phyloP scores from a whole-genome alignment of 306 rosid genomes.

The Alnus rubra region DNA sequence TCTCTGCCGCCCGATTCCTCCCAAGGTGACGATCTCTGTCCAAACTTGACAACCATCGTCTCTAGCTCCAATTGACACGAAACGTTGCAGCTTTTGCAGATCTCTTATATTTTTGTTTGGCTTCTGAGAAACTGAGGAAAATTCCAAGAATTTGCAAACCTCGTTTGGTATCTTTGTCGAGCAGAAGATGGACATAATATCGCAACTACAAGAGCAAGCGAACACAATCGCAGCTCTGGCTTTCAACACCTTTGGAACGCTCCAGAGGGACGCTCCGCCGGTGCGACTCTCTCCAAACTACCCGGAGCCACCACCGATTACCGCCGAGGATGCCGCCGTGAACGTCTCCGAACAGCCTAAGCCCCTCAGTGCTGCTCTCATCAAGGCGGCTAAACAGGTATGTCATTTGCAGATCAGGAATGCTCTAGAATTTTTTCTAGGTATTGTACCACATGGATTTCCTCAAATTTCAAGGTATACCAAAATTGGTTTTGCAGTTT shows the following conservation, averaged over 20 bases:
- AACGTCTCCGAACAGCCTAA: conserved; percentile 72
- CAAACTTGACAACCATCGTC: too few species aligned
- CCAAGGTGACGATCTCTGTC: too few species aligned
- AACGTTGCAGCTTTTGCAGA: too few species aligned
- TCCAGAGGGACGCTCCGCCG: conserved; percentile 96
- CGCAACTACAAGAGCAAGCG: conserved; percentile 86
- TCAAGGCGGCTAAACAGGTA: conserved; percentile 92
- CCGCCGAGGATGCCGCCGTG: conserved; percentile 50
- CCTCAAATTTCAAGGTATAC: not conserved
- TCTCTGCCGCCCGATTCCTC: too few species aligned
- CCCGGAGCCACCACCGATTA: conserved; percentile 72
- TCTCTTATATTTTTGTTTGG: too few species aligned
- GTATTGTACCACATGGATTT: not conserved
- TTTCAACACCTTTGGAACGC: conserved; percentile 74
- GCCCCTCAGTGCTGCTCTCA: conserved; percentile 67
- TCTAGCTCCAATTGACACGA: too few species aligned
- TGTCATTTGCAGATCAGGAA: not conserved
- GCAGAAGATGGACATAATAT: conserved; percentile 73
- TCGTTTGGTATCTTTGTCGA: too few species aligned
- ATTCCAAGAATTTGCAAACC: too few species aligned
- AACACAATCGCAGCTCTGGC: conserved; percentile 66
- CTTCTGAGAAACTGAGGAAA: too few species aligned
- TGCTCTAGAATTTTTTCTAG: too few species aligned
- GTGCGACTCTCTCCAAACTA: conserved; percentile 68
- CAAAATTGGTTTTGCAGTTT: conserved; percentile 47